phyloP scores from a whole-genome alignment of 192 early-diverging fungal species.

The Mortierella hygrophila region DNA sequence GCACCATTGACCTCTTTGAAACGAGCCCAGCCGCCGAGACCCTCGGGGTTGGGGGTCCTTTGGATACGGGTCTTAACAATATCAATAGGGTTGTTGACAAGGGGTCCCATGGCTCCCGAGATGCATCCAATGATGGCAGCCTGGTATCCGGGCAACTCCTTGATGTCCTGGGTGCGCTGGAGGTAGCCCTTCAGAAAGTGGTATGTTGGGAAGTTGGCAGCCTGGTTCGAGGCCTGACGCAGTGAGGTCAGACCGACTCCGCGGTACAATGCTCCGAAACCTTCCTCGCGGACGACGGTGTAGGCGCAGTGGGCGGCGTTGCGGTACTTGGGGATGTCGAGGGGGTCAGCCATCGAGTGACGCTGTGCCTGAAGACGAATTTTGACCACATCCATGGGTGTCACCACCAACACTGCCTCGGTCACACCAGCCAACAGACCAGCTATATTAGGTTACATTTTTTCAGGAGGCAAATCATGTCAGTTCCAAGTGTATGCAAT shows the following conservation, averaged over 20 bases:
- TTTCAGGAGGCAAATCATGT: neutral
- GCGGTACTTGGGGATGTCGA: constrained; percentile 97
- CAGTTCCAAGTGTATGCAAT: neutral
- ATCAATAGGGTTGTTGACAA: constrained; percentile 97
- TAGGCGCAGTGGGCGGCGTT: constrained; percentile 93
- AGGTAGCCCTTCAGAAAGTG: constrained; percentile 88
- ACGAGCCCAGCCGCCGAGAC: constrained; percentile 79
- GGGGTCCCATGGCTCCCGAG: constrained; percentile 88
- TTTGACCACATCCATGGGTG: constrained; percentile 99
- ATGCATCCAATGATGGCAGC: constrained; percentile 90
- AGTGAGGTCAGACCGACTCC: constrained; percentile 94
- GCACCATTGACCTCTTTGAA: constrained; percentile 82
- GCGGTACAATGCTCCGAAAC: constrained; percentile 88
- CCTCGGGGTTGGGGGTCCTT: constrained; percentile 78
- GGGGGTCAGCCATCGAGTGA: constrained; percentile 95
- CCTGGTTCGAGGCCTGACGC: constrained; percentile 98
- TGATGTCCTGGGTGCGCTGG: constrained; percentile 72
- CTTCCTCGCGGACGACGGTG: constrained; percentile 94
- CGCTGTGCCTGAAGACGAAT: constrained; percentile 97
- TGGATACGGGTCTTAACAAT: constrained; percentile 99
- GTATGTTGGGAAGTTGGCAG: constrained; percentile 98
- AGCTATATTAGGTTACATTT: constrained; percentile 60
- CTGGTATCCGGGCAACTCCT: constrained; percentile 92
- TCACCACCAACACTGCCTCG: constrained; percentile 94
- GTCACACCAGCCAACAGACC: constrained; percentile 94